Evolutionary conservation across 768 basidiomycete genomes (phyloP).

Genomic region (Mycena albidolilacea): DNA sequence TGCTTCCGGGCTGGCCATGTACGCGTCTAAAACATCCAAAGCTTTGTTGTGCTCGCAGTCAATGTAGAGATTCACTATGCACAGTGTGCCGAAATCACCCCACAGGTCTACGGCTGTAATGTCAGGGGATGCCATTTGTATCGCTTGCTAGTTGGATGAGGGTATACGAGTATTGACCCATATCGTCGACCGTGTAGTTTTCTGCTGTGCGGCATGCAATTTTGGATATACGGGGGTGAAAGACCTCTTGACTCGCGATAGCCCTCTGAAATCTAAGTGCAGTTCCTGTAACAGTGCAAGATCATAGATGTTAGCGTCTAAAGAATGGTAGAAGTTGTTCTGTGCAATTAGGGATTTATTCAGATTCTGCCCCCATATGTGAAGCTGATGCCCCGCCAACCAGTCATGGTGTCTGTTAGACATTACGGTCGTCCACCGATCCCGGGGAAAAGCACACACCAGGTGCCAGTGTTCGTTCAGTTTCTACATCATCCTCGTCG

Average conservation of each 20-base stretch:
- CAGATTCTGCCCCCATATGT: slow-evolving; percentile 46
- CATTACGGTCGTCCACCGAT: not conserved
- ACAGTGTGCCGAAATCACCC: slow-evolving; percentile 20
- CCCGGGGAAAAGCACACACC: not conserved
- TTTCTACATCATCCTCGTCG: not conserved
- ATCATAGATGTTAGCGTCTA: too few relatives aligned
- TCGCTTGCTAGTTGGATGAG: not conserved
- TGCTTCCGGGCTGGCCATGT: not conserved
- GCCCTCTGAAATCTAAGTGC: slow-evolving; percentile 21
- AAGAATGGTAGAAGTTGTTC: too few relatives aligned
- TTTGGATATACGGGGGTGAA: slow-evolving; percentile 47
- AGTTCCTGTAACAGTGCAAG: slow-evolving; percentile 39
- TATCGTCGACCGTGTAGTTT: slow-evolving; percentile 11
- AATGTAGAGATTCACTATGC: slow-evolving; percentile 48
- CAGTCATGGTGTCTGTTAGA: not conserved
- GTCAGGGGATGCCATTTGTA: slow-evolving; percentile 20
- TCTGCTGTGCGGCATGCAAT: slow-evolving; percentile 16
- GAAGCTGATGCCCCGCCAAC: slow-evolving; percentile 9
- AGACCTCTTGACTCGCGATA: slow-evolving; percentile 25
- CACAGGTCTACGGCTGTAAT: slow-evolving; percentile 49
- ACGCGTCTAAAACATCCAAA: slow-evolving; percentile 16
- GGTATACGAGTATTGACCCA: slow-evolving; percentile 17
- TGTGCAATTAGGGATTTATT: slow-evolving; percentile 45
- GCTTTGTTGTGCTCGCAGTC: slow-evolving; percentile 29
- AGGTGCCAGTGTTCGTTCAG: not conserved